Evolutionary conservation across 1,284 basidiomycete genomes (phyloP).

Genomic region (Puccinia horiana): DNA sequence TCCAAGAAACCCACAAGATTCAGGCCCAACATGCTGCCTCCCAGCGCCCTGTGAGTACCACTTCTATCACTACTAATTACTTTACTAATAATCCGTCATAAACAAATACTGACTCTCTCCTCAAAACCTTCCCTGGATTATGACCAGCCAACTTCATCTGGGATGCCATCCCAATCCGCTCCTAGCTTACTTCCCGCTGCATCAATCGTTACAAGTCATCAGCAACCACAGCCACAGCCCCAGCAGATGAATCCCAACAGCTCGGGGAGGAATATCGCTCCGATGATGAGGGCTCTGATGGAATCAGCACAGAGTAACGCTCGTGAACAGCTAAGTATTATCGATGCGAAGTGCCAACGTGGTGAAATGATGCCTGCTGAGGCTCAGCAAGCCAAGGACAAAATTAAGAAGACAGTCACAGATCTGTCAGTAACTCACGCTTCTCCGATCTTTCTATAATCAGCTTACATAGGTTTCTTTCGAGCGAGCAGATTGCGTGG

Average conservation of each 20-base stretch:
- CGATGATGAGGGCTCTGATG: conserved; percentile 8
- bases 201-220: background rate
- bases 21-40: conserved; percentile 5
- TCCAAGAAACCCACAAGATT: conserved; percentile 25
- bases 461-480: background rate
- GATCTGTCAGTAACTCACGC: background rate
- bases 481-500: conserved; percentile 5
- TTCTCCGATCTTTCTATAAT: background rate
- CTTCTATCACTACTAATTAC: background rate
- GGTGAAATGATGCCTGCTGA: conserved; percentile 15
- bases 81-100: conserved; percentile 12
- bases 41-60: background rate
- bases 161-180: background rate
- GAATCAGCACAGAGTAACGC: conserved; percentile 15
- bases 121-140: background rate
- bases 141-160: conserved; percentile 2
- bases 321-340: background rate
- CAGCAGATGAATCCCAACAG: background rate
- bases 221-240: background rate
- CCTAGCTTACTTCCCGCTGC: conserved; percentile 7
- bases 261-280: background rate
- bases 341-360: conserved; percentile 6
- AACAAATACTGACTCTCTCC: background rate
- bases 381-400: background rate
- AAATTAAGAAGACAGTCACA: background rate